Conservation (phyloP, 768 basidiomycete species). For the Hygrophoropsis aurantiaca region DNA sequence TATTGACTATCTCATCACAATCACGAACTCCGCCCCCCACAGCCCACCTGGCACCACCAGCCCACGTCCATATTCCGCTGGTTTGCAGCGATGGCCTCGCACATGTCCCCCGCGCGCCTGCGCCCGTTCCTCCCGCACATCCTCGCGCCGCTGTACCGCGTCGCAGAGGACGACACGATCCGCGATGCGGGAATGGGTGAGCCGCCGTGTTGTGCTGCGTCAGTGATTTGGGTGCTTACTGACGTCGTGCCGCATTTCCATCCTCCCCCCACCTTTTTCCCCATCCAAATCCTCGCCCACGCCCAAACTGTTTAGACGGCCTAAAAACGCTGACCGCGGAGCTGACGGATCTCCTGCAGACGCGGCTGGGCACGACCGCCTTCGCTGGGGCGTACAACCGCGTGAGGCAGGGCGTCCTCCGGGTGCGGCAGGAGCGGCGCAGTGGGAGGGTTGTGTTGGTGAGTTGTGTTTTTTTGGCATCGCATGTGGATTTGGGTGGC, state of each 20-base stretch:
- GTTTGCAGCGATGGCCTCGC: conserved; percentile 89
- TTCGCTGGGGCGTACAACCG: conserved; percentile 80
- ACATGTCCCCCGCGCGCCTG: conserved; percentile 58
- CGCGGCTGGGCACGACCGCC: conserved; percentile 82
- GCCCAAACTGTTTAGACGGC: conserved; percentile 56
- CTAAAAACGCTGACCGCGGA: conserved; percentile 79
- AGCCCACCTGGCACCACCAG: conserved; percentile 85
- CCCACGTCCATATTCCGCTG: conserved; percentile 81
- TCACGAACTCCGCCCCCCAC: background rate
- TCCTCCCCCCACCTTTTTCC: too few relatives aligned
- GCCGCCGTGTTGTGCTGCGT: too few relatives aligned
- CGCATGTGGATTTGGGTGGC: background rate
- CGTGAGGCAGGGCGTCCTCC: conserved; percentile 70
- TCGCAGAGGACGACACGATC: conserved; percentile 84
- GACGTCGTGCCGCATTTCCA: too few relatives aligned
- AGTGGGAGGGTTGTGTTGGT: conserved; percentile 54
- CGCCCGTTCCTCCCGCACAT: conserved; percentile 81
- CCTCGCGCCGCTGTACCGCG: conserved; percentile 81
- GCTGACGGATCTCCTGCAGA: conserved; percentile 83
- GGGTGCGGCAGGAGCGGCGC: conserved; percentile 71
- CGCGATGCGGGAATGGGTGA: conserved; percentile 77
- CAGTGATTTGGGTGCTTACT: too few relatives aligned
- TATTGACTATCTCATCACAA: conserved; percentile 7
- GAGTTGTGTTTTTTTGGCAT: conserved; percentile 9
- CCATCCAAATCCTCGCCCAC: too few relatives aligned